Percentiles rank a stretch among this genome's conserved stretches.
Conservation (phyloP, 768 basidiomycete genomes). For the Pisolithus albus region DNA sequence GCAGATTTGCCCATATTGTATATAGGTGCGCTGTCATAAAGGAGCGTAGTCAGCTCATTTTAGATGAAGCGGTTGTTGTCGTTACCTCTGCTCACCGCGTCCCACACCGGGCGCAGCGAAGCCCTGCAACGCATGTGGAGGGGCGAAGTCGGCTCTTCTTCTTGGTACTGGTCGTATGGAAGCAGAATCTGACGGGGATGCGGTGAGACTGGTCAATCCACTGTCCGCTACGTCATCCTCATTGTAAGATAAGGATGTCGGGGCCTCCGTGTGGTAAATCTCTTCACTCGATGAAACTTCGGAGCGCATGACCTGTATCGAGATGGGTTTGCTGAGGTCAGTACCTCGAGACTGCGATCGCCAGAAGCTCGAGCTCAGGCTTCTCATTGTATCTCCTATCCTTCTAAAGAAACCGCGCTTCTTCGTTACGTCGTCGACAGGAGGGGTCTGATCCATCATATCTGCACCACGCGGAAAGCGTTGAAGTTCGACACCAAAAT, state of each 20-base stretch:
- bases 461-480: constrained; percentile 41
- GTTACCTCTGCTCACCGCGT: constrained; percentile 21
- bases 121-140: constrained; percentile 39
- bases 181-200: constrained; percentile 61
- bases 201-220: constrained; percentile 34
- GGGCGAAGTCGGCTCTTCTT: constrained; percentile 61
- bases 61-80: neutral
- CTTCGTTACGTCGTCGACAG: constrained; percentile 52
- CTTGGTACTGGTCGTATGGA: constrained; percentile 60
- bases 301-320: constrained; percentile 22
- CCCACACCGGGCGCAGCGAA: constrained; percentile 15
- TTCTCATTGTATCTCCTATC: constrained; percentile 56
- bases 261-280: constrained; percentile 28
- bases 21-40: constrained; percentile 35
- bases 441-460: constrained; percentile 24
- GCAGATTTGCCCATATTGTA: constrained; percentile 49
- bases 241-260: constrained; percentile 32
- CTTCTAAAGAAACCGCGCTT: constrained; percentile 64
- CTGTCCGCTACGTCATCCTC: constrained; percentile 26
- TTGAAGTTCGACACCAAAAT: constrained; percentile 41
- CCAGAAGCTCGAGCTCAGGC: constrained; percentile 58
- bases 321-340: constrained; percentile 55
- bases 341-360: constrained; percentile 34
- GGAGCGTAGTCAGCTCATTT: neutral
- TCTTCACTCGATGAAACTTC: constrained; percentile 22